These are phyloP conservation scores for Paracorniculantispora psalliotae DNA, from an alignment of 2,329 filamentous ascomycete genomes.

Conservation along the genomic window DNA sequence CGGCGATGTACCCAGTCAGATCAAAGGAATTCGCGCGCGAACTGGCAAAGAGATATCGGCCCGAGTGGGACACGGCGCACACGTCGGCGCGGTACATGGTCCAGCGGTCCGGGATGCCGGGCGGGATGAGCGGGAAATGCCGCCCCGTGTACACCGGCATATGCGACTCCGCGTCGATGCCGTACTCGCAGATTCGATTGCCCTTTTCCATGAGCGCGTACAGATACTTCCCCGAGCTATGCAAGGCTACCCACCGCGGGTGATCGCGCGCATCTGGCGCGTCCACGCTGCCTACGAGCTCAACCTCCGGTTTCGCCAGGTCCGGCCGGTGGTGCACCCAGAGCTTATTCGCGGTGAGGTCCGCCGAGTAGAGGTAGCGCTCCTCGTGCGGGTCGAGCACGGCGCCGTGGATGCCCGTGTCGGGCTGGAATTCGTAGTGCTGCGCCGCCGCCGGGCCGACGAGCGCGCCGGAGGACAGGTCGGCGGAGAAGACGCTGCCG, in stretches of 20 bases:
- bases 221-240: slow-evolving; percentile 70
- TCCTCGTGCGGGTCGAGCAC: slow-evolving; percentile 70
- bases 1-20: slow-evolving; percentile 77
- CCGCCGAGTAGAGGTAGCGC: slow-evolving; percentile 69
- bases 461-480: slow-evolving; percentile 49
- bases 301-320: slow-evolving; percentile 37
- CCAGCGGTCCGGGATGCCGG: slow-evolving; percentile 52
- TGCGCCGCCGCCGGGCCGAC: slow-evolving; percentile 60
- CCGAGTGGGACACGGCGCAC: slow-evolving; percentile 64
- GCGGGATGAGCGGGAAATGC: slow-evolving; percentile 73
- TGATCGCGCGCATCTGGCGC: slow-evolving; percentile 70
- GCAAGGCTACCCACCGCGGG: slow-evolving; percentile 83
- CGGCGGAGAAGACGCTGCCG: slow-evolving; percentile 70
- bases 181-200: slow-evolving; percentile 76
- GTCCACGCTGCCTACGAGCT: slow-evolving; percentile 66
- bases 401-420: slow-evolving; percentile 76
- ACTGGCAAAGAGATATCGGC: slow-evolving; percentile 76
- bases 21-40: slow-evolving; percentile 72
- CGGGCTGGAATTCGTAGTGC: slow-evolving; percentile 65
- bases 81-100: slow-evolving; percentile 80
- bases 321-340: slow-evolving; percentile 75
- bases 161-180: slow-evolving; percentile 68
- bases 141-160: slow-evolving; percentile 75
- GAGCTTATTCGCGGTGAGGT: slow-evolving; percentile 72
- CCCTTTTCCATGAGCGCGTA: slow-evolving; percentile 90